A percentile compares a stretch with the other conserved stretches of the same genome.
Evolutionary conservation across 305 asterid genomes (phyloP).

Genomic region (Fraxinus angustifolia): DNA sequence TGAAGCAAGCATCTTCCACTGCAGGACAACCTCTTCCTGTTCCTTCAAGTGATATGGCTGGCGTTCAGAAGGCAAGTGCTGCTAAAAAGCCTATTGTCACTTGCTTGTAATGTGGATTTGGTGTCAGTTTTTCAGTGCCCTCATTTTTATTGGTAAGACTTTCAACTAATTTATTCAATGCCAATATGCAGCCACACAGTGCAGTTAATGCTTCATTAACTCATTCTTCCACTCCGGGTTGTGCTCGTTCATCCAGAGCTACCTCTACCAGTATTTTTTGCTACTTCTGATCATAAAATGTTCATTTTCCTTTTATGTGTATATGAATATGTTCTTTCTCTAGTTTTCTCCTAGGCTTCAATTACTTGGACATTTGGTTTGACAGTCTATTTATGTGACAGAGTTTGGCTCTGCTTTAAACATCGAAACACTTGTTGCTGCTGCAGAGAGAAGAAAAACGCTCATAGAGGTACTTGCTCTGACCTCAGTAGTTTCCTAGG

Average conservation of each 20-base stretch:
- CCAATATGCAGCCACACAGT: constrained; percentile 55
- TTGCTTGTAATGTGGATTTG: constrained; percentile 5
- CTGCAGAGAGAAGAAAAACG: constrained; percentile 94
- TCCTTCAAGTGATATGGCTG: constrained; percentile 48
- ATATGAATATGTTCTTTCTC: constrained; percentile 14
- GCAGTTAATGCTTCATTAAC: constrained; percentile 43
- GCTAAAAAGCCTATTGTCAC: constrained; percentile 3
- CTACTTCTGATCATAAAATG: constrained; percentile 5
- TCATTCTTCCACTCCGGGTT: constrained; percentile 58
- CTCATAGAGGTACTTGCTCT: constrained; percentile 75
- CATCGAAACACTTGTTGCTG: constrained; percentile 96
- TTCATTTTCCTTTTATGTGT: background rate
- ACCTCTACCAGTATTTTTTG: constrained; percentile 62
- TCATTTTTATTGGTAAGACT: background rate
- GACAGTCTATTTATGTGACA: constrained; percentile 27
- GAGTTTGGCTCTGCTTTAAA: constrained; percentile 97
- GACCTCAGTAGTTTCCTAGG: constrained; percentile 6
- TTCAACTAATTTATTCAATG: constrained; percentile 24
- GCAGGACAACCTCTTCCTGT: constrained; percentile 45
- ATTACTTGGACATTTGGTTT: constrained; percentile 22
- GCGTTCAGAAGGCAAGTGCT: constrained; percentile 69
- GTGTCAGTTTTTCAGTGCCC: constrained; percentile 6
- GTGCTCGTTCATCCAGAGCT: constrained; percentile 61
- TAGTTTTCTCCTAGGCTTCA: constrained; percentile 1
- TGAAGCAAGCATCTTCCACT: constrained; percentile 59